phyloP scores from a whole-genome alignment of 805 yeast genomes.

The Yamadazyma sp. region DNA sequence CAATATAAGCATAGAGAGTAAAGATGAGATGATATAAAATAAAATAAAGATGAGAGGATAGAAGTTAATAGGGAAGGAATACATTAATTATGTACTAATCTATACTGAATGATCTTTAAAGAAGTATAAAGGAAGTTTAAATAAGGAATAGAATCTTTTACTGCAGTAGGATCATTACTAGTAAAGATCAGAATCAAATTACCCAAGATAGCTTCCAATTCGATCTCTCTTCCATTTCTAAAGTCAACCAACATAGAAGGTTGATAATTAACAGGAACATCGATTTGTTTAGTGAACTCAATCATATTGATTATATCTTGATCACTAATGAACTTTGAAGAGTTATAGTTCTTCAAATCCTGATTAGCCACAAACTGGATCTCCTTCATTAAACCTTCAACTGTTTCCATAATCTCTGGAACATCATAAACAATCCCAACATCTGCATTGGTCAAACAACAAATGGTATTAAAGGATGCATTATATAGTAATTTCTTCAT shows the following conservation, averaged over 20 bases:
- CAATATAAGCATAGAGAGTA: no score
- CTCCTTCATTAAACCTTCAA: constrained; percentile 21
- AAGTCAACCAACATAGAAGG: constrained; percentile 43
- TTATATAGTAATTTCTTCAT: constrained; percentile 71
- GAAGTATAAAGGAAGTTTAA: constrained; percentile 56
- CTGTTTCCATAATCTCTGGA: constrained; percentile 17
- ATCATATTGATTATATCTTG: constrained; percentile 36
- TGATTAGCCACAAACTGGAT: constrained; percentile 18
- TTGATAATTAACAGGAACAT: constrained; percentile 38
- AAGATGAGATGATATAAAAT: background rate
- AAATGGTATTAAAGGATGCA: constrained; percentile 59
- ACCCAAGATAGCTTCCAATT: constrained; percentile 38
- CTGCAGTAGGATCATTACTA: constrained; percentile 36
- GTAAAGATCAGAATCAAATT: constrained; percentile 36
- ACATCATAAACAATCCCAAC: constrained; percentile 36
- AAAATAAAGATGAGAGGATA: background rate
- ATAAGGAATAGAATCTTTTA: constrained; percentile 37
- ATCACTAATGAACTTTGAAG: constrained; percentile 14
- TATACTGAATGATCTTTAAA: constrained; percentile 58
- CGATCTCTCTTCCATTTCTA: constrained; percentile 34
- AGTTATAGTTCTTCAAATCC: constrained; percentile 16
- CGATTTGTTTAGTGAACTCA: constrained; percentile 48
- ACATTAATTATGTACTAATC: background rate
- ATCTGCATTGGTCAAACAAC: constrained; percentile 26
- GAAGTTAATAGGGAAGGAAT: background rate